Base-by-base conservation (phyloP, 129 eudicot species). In the Saussurea involucrata region DNA sequence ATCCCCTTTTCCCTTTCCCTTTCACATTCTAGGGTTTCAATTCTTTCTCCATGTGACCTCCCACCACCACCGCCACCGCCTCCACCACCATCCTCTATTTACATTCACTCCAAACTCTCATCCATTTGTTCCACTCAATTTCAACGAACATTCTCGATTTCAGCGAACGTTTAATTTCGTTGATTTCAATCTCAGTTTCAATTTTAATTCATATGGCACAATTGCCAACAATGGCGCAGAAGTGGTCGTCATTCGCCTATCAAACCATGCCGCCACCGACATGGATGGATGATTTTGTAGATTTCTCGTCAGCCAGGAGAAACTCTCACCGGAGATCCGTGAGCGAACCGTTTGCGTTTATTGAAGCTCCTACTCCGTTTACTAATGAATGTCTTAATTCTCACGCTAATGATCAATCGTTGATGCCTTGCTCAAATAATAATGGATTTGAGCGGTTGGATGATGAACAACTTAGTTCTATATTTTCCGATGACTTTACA, bases 211-310 rank as follows among this genome's bases (percentile, higher is more conserved):
- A 12, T 27, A 92, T 91, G 97, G 92, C 93, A 70, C 92, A 92
- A 72, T 76, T 92, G 74, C 97, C 97, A 22, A 44, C 83, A 67
- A 86, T 90, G 90, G 24, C 86, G 55, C 95, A 89, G 44, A 89
- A 87, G 15, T 92, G 95, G 97, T 87, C 87, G 8, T 77, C 90
- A 0, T 85, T 87, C 37, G 75, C 80, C 11, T 80, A 78, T 68
- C 89, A 87, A 20, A 90, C 53, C 79, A 72, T 72, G 87, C 78
- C 87, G 31, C 86, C 85, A 1, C 84, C 83, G 17, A 83, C 71
- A 63, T 92, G 97, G 97, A 82, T 90, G 17, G 93, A 90, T 60
- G 97, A 92, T 13, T 92, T 92, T 83, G 82, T 86, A 70, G 97
- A 88, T 77, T 92, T 85, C 83, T 76, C 96, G 10, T 78, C 96